phyloP scores from a whole-genome alignment of 768 basidiomycete species.

The Kwoniella newhampshirensis region DNA sequence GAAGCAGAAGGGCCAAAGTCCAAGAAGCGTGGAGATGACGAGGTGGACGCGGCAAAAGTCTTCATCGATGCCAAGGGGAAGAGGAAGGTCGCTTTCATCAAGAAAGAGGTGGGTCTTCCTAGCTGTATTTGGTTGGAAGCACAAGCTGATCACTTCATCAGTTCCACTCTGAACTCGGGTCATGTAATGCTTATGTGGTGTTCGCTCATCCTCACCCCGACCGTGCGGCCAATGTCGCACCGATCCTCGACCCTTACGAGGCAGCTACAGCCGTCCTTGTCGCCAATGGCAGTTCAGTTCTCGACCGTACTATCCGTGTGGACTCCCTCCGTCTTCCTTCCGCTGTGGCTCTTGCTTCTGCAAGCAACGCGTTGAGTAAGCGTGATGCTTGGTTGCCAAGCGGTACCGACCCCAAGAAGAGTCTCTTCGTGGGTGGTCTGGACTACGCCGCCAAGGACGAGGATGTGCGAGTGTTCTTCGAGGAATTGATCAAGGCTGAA shows the following conservation, averaged over 20 bases:
- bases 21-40: conserved; percentile 55
- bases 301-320: conserved; percentile 75
- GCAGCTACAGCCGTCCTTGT: conserved; percentile 65
- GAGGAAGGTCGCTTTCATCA: conserved; percentile 91
- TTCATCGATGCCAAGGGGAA: conserved; percentile 81
- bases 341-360: conserved; percentile 43
- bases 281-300: conserved; percentile 70
- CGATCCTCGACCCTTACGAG: conserved; percentile 57
- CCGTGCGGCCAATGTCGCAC: conserved; percentile 52
- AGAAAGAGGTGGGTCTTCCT: conserved; percentile 60
- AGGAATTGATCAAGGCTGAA: conserved; percentile 69
- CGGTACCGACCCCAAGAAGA: conserved; percentile 69
- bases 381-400: conserved; percentile 49
- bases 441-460: conserved; percentile 91
- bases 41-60: conserved; percentile 57
- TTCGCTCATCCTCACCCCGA: conserved; percentile 66
- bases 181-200: conserved; percentile 85
- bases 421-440: conserved; percentile 86
- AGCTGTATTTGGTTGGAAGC: neutral
- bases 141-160: conserved; percentile 44
- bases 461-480: conserved; percentile 82
- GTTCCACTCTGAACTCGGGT: conserved; percentile 73
- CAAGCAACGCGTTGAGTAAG: conserved; percentile 47
- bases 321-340: conserved; percentile 62
- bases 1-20: conserved; percentile 59